Conservation (phyloP, 2,329 filamentous ascomycete species). For the Raffaelea albimanens region DNA sequence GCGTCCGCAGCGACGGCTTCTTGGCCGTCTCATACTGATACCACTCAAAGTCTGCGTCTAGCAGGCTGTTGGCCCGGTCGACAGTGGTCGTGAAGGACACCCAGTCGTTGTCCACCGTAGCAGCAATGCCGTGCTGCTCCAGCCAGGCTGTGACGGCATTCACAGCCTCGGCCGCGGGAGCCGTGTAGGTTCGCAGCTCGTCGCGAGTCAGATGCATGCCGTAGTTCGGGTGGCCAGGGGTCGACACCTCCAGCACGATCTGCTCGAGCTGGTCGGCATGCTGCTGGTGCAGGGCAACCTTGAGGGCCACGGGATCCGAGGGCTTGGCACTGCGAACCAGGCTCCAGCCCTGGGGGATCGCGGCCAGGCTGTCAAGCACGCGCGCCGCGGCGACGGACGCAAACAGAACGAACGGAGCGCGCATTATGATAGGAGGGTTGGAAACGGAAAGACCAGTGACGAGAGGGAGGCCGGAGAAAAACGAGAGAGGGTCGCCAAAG, state of each 20-base stretch:
- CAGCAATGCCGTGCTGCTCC: constrained; percentile 34
- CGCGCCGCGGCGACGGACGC: constrained; percentile 19
- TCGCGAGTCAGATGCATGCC: constrained; percentile 54
- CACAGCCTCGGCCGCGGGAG: constrained; percentile 37
- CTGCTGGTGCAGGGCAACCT: constrained; percentile 38
- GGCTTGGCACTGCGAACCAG: constrained; percentile 23
- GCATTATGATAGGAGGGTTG: constrained; percentile 11
- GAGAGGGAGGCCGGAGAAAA: background rate
- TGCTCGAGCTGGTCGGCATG: constrained; percentile 44
- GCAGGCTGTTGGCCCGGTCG: constrained; percentile 41
- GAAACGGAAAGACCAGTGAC: too few species aligned
- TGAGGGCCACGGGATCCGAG: constrained; percentile 34
- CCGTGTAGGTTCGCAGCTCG: constrained; percentile 44
- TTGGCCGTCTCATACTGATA: constrained; percentile 37
- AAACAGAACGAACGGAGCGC: constrained; percentile 16
- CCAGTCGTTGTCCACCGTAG: constrained; percentile 48
- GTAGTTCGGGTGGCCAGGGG: constrained; percentile 48
- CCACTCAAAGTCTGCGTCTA: constrained; percentile 47
- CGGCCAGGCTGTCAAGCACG: constrained; percentile 26
- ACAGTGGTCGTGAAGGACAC: constrained; percentile 47
- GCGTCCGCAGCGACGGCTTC: constrained; percentile 37
- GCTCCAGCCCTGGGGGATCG: constrained; percentile 28
- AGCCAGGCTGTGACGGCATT: constrained; percentile 47
- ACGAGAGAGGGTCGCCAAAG: background rate
- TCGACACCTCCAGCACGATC: constrained; percentile 50